Conservation (phyloP, 2,329 filamentous ascomycete species). For the Shiraia bambusicola region DNA sequence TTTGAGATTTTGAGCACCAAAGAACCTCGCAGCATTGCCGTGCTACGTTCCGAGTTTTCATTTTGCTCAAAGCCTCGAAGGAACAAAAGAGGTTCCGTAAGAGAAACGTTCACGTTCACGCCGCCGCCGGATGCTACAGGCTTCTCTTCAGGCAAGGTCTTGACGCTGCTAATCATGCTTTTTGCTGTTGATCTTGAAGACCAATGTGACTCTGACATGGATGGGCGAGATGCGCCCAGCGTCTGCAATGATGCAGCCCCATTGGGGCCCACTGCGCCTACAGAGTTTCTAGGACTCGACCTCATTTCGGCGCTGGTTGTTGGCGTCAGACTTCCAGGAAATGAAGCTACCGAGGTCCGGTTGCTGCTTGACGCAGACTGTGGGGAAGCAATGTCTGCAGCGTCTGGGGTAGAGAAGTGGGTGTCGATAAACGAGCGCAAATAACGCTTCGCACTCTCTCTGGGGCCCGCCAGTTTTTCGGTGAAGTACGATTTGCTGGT, state of each 20-base stretch:
- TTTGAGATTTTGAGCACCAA: slow-evolving; percentile 82
- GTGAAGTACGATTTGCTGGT: slow-evolving; percentile 40
- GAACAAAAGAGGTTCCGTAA: slow-evolving; percentile 80
- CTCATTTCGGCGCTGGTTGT: slow-evolving; percentile 42
- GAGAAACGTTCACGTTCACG: slow-evolving; percentile 69
- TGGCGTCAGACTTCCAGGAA: slow-evolving; percentile 30
- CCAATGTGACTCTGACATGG: slow-evolving; percentile 44
- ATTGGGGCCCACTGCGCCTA: slow-evolving; percentile 32
- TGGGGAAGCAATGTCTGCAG: slow-evolving; percentile 23
- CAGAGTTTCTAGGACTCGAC: slow-evolving; percentile 43
- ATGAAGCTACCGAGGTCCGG: slow-evolving; percentile 27
- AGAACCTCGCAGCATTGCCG: slow-evolving; percentile 82
- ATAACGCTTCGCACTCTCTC: slow-evolving; percentile 53
- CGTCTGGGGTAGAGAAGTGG: slow-evolving; percentile 28
- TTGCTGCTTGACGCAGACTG: slow-evolving; percentile 35
- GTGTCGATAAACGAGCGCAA: slow-evolving; percentile 50
- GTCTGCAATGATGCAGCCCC: slow-evolving; percentile 18
- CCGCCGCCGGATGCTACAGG: slow-evolving; percentile 78
- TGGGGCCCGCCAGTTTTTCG: slow-evolving; percentile 54
- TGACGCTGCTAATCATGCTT: slow-evolving; percentile 37
- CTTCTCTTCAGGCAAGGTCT: slow-evolving; percentile 55
- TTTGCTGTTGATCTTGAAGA: slow-evolving; percentile 41
- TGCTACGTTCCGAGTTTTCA: slow-evolving; percentile 63
- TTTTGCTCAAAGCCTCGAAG: slow-evolving; percentile 76
- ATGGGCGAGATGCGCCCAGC: slow-evolving; percentile 42